Evolutionary conservation across 768 basidiomycete genomes (phyloP).

Genomic region (Galerina marginata): DNA sequence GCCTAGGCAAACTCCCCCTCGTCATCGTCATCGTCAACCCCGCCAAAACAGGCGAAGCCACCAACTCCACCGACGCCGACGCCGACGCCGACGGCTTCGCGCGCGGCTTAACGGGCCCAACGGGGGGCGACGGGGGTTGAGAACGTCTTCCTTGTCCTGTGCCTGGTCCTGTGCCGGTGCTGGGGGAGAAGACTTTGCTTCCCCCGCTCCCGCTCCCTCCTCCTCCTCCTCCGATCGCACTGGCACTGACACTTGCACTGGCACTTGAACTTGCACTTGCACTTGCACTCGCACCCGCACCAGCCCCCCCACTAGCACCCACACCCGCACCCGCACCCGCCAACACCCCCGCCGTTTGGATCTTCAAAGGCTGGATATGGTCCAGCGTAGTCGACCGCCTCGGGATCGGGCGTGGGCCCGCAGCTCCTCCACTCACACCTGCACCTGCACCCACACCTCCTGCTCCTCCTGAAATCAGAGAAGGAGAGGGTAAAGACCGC

Average conservation of each 20-base stretch:
- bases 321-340: too few species aligned
- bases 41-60: background rate
- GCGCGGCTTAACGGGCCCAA: constrained; percentile 15
- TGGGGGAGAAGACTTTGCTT: background rate
- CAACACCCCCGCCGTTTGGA: background rate
- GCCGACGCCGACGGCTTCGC: constrained; percentile 9
- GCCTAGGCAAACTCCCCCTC: constrained; percentile 4
- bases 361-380: constrained; percentile 4
- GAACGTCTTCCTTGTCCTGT: constrained; percentile 15
- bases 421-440: too few species aligned
- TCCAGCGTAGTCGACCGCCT: constrained; percentile 12
- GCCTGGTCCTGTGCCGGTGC: background rate
- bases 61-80: constrained; percentile 9
- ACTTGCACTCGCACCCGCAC: too few species aligned
- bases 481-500: constrained; percentile 10
- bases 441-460: too few species aligned
- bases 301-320: too few species aligned
- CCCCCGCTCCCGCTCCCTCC: too few species aligned
- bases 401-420: constrained; percentile 10
- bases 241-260: too few species aligned
- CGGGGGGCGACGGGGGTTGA: constrained; percentile 20
- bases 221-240: too few species aligned
- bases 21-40: background rate
- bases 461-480: background rate
- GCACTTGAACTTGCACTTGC: too few species aligned